A percentile compares a stretch with the other conserved stretches of the same genome.
Conservation (phyloP, 306 rosid genomes). For the Luffa acutangula region DNA sequence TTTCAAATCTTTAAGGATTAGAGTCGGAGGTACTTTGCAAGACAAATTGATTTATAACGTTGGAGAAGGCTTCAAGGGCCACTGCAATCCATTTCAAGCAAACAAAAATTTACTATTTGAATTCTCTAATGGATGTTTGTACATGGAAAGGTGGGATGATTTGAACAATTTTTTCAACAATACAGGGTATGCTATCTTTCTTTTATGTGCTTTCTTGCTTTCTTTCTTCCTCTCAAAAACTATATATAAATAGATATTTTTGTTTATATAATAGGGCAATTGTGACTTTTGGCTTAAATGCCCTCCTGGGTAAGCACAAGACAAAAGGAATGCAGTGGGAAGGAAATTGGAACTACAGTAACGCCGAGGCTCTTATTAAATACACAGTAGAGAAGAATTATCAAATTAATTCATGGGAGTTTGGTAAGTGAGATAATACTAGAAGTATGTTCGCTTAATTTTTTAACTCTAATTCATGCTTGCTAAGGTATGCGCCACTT, state of each 20-base stretch:
- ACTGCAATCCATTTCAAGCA: constrained; percentile 59
- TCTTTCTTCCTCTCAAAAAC: no score
- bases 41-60: background rate
- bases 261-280: constrained; percentile 28
- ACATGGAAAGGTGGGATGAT: no score
- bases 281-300: constrained; percentile 77
- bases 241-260: no score
- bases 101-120: constrained; percentile 54
- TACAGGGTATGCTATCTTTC: background rate
- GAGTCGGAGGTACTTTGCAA: no score
- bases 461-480: background rate
- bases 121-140: constrained; percentile 68
- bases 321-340: constrained; percentile 30
- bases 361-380: constrained; percentile 37
- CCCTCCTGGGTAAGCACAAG: constrained; percentile 56
- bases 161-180: no score
- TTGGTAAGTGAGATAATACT: constrained; percentile 26
- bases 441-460: background rate
- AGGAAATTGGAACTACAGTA: constrained; percentile 26
- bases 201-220: no score
- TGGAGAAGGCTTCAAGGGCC: constrained; percentile 38
- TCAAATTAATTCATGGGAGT: constrained; percentile 77
- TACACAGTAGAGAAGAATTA: constrained; percentile 57
- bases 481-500: constrained; percentile 33
- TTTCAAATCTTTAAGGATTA: constrained; percentile 24